Base-by-base conservation (phyloP, 169 alveolate genomes). In the Plasmodium blacklocki region DNA sequence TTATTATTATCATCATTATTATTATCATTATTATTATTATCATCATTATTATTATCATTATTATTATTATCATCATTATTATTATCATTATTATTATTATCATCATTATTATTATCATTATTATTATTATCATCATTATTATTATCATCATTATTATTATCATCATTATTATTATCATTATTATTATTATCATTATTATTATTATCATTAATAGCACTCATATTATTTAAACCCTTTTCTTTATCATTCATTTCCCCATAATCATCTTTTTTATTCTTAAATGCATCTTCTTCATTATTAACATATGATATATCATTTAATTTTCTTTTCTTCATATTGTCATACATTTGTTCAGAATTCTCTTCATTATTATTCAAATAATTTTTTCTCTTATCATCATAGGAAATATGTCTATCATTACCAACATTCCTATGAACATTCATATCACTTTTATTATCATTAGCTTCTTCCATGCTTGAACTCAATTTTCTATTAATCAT, bases 401-500 rank as follows among this genome's bases (percentile, higher is more conserved):
- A n/a, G 47, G 15, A 14, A 45, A 12, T 18, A 15, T 56, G 29
- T 15, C 2, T 56, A 56, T 56, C 63, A 12, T 56, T 54, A 54
- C 5, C 18, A 54, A 54, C 8, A 9, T 54, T 54, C 62, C 7
- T 54, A n/a, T 54, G 26, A 54, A 9, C 18, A n/a, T 54, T 54
- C 14, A 6, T 54, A 15, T 59, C 8, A 19, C 49, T 39, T 7
- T 39, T 67, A 39, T 63, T 66, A n/a, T 50, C n/a, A 18, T 72
- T 29, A 47, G 29, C 68, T 45, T 54, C 72, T 18, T 29, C 73
- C 8, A 6, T 54, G 23, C 39, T 52, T 63, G 19, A 23, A 71
- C 18, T 66, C 63, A 56, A 15, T 56, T 56, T 56, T n/a, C 21
- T 56, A 15, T 21, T 56, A 5, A 56, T 56, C 21, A 56, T 2